Base-by-base conservation (phyloP, 768 basidiomycete genomes). In the Plicaturopsis crispa region DNA sequence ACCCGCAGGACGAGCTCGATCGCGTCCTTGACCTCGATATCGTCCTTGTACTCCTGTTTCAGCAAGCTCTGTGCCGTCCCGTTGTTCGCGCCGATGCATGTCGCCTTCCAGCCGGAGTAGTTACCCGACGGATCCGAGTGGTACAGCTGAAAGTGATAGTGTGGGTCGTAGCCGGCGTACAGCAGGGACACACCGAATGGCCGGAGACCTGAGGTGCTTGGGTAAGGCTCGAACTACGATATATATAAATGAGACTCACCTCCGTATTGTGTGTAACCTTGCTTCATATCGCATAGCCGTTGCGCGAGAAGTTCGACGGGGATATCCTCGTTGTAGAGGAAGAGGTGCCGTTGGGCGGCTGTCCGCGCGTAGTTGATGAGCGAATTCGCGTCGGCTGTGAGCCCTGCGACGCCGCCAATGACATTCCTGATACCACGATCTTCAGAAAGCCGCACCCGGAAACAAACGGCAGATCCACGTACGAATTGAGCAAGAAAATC, bases 1-100 rank as follows among this genome's bases (percentile, higher is more conserved):
- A 90, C 85, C 63, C 80, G 84, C 48, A 98, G 70, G 32, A 86
- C 90, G 16, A 99, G 70, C n/a, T 78, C 82, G 48, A 94, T 84
- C 16, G 92, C 93, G 33, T 94, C 92, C 55, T 93, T 86, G 28
- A 98, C 73, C 10, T 72, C 67, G 39, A 98, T 83, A 41, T 90
- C 90, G 48, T 98, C 96, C 60, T 96, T 93, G 66, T 97, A 98
- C 60, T 99, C 96, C 63, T 99, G 94, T 67, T 97, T 93, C 48
- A 99, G 66, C 46, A 98, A 65, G 51, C 86, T 90, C 60, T 93
- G 89, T 14, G 93, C 93, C 1, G 92, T 96, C 28, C 91, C 87
- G 57, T 87, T 96, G 67, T 98, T 99, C 5, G 93, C 88, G n/a
- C 96, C 94, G 49, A 99, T 90, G 59, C 90, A 96, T 10, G 93